These are phyloP conservation scores for Eucalyptus cloeziana DNA, from an alignment of 345 rosid genomes.

Conservation along the genomic window DNA sequence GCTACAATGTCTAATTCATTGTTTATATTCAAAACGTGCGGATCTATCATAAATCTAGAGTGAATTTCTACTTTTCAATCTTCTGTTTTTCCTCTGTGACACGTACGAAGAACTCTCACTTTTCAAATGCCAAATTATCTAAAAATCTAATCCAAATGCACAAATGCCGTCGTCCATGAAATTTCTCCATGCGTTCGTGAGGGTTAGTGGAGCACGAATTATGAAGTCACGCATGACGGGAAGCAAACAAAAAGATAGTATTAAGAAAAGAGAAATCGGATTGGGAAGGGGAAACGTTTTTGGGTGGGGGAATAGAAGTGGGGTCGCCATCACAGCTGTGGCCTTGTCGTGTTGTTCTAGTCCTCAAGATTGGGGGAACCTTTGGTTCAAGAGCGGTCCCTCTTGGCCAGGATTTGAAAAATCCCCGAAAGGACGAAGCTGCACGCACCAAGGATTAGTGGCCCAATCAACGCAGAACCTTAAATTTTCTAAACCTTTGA, in stretches of 20 bases:
- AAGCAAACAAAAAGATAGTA: neutral
- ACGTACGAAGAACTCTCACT: neutral
- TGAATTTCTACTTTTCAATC: neutral
- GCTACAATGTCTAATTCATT: neutral
- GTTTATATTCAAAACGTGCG: neutral
- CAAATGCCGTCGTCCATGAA: neutral
- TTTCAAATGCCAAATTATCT: neutral
- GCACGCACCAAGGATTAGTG: neutral
- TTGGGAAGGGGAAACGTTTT: neutral
- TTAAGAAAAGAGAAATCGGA: neutral
- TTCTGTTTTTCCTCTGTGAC: neutral
- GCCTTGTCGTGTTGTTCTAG: constrained; percentile 12
- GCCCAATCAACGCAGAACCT: neutral
- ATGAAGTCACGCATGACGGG: neutral
- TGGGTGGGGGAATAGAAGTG: constrained; percentile 2
- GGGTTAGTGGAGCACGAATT: neutral
- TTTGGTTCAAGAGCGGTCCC: constrained; percentile 8
- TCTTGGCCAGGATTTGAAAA: neutral
- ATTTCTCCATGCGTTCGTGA: neutral
- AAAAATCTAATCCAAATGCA: neutral
- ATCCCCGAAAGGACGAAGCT: neutral
- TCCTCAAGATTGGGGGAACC: constrained; percentile 14
- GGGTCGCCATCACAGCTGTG: constrained; percentile 30
- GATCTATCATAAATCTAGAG: neutral
- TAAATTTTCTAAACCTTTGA: neutral